These are phyloP conservation scores for Cladorrhinum sp. DNA, from an alignment of 2,329 filamentous ascomycete species.

Conservation along the genomic window DNA sequence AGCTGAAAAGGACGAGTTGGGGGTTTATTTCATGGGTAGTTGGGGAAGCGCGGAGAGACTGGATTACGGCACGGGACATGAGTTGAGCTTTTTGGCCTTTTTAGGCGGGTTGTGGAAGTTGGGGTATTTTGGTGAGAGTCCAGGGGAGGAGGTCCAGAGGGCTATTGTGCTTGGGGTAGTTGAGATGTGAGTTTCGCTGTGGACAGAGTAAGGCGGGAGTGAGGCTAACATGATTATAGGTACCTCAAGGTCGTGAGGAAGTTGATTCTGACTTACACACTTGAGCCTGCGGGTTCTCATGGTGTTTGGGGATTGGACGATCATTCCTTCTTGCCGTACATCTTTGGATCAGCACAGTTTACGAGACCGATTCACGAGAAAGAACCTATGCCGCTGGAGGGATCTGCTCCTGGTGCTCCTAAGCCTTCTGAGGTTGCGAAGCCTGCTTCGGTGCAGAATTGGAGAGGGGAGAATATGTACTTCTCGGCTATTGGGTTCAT, in stretches of 20 bases:
- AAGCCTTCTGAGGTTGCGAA: conserved; percentile 69
- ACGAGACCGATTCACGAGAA: conserved; percentile 64
- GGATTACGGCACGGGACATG: conserved; percentile 95
- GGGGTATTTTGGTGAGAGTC: conserved; percentile 60
- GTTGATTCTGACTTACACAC: conserved; percentile 84
- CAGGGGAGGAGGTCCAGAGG: conserved; percentile 63
- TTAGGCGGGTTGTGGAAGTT: conserved; percentile 89
- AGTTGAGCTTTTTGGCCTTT: conserved; percentile 92
- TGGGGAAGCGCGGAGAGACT: conserved; percentile 88
- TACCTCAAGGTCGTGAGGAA: conserved; percentile 78
- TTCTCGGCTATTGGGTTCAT: conserved; percentile 97
- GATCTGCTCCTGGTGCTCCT: conserved; percentile 70
- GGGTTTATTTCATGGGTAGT: conserved; percentile 74
- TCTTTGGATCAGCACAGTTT: conserved; percentile 90
- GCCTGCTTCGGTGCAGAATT: conserved; percentile 58
- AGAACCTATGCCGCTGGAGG: conserved; percentile 68
- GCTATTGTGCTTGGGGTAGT: conserved; percentile 78
- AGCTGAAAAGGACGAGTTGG: conserved; percentile 57
- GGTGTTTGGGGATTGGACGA: conserved; percentile 99
- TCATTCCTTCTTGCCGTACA: conserved; percentile 89
- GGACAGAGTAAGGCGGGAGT: not conserved
- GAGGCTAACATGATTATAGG: conserved; percentile 41
- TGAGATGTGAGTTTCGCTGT: conserved; percentile 64
- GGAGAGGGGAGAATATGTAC: conserved; percentile 75
- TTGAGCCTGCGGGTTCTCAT: conserved; percentile 93